Evolutionary conservation across 495 filamentous ascomycete species (phyloP), one percentile per base, ranked within the genome.

Genomic region (Penicillium roqueforti): DNA sequence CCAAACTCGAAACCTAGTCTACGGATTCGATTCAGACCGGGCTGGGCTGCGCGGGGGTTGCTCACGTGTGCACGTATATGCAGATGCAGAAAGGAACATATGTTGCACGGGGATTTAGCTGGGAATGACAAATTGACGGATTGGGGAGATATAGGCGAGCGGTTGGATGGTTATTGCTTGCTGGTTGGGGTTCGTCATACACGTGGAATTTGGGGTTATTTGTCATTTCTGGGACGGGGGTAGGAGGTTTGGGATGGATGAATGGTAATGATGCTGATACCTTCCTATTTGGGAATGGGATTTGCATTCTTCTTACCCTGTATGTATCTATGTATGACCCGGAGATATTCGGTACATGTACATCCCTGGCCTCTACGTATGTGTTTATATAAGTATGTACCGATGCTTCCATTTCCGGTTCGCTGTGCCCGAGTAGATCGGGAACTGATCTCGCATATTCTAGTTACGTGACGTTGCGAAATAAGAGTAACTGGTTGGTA

Each of bases 361-460:
- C 20, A 9, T 26, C 23, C 19, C 1, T 13, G 8, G 8, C 22
- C 10, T 22, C 38, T 4, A 13, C 10, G 14, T 36, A 36, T n/a
- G n/a, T 34, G 16, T 31, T 1, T 14, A 38, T 18, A 14, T 18
- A 31, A 14, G n/a, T 14, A 32, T 13, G 47, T 39, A 18, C 47
- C 36, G n/a, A 13, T 23, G 6, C 22, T 37, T 26, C 6, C 6
- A 36, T 48, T 36, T 36, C 32, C 6, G 11, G 20, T 37, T 26
- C 20, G 20, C 13, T 6, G 14, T n/a, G 6, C 18, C 8, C 20
- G 19, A 28, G 14, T 38, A n/a, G 34, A 50, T 50, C 23, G 47
- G 25, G 34, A 50, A 50, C 36, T 23, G 34, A 50, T 50, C 36
- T 50, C 18, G 47, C 47, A 38, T 50, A 20, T 20, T 3, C 14